A percentile compares a stretch with the other conserved stretches of the same genome.
Evolutionary conservation across 345 rosid species (phyloP).

Genomic region (Pistacia vera): DNA sequence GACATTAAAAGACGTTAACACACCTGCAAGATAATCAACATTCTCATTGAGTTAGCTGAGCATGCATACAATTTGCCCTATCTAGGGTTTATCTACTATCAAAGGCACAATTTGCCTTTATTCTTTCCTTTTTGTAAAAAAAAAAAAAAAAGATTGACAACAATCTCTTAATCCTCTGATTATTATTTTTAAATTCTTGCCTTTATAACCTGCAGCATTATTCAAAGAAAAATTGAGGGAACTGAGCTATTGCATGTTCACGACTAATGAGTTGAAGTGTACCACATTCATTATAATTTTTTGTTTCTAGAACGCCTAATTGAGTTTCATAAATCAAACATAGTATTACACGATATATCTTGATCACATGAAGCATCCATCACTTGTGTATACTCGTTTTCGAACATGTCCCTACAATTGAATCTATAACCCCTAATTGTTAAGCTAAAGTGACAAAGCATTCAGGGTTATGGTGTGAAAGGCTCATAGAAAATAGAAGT

Average conservation of each 20-base stretch:
- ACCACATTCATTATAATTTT: neutral
- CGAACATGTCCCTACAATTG: neutral
- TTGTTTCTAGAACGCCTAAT: neutral
- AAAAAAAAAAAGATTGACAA: too few species aligned
- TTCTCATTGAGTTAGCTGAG: neutral
- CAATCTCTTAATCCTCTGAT: neutral
- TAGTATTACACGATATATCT: neutral
- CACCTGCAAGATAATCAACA: constrained; percentile 1
- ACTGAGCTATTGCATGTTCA: too few species aligned
- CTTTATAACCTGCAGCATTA: too few species aligned
- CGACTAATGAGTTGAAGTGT: neutral
- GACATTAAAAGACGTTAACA: constrained; percentile 11
- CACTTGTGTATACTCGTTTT: too few species aligned
- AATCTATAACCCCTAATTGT: neutral
- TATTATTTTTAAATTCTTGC: too few species aligned
- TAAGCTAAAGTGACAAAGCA: neutral
- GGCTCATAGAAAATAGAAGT: neutral
- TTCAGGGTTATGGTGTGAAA: neutral
- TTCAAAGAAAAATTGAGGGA: too few species aligned
- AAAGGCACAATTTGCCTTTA: neutral
- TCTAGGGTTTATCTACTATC: neutral
- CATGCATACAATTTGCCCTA: neutral
- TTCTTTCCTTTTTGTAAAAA: neutral
- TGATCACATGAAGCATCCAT: neutral
- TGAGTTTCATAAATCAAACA: too few species aligned